Evolutionary conservation across 805 yeast species (phyloP), one percentile per base, ranked within the genome.

Genomic region (Yamadazyma paraphyllophila): DNA sequence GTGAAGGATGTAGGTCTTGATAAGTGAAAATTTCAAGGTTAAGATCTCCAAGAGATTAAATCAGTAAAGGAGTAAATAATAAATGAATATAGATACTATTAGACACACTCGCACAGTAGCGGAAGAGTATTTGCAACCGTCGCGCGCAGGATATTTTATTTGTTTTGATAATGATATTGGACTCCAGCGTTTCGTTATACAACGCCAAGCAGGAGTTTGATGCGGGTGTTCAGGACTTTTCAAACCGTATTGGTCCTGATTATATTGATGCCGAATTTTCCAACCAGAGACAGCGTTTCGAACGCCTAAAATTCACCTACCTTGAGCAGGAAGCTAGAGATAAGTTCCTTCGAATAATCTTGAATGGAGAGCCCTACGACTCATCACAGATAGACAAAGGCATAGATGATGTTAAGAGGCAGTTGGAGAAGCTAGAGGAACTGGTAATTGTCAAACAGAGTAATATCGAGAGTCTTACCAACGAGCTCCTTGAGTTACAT

Each of bases 241-340:
- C 14, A 17, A 39, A 44, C n/a, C 16, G 13, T 4, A 10, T 44
- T 9, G 60, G 64, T 36, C 77, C 78, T 4, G 54, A 45, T 6
- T 45, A 54, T 1, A 50, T 72, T 3, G 60, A 62, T 15, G 68
- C 65, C 1, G 71, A 73, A n/a, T 59, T 74, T 7, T 46, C 56
- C 13, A 54, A 58, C 35, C 69, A 69, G 45, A 67, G 69, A 47
- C 71, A 71, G 50, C 56, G 74, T 20, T 77, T 78, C 47, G 73
- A 77, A 13, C 74, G 82, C 47, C 65, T 84, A 35, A 81, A 82
- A 54, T 82, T 82, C 50, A 76, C 82, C 45, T 85, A 81, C 56
- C 59, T 83, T 35, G 92, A 85, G 58, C 86, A 83, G 55, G 90
- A 83, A 50, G 76, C 89, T 3, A 78, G 85, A 50, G 87, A 83